Base-by-base conservation (phyloP, 2,329 filamentous ascomycete genomes). In the Neonectria sp. region DNA sequence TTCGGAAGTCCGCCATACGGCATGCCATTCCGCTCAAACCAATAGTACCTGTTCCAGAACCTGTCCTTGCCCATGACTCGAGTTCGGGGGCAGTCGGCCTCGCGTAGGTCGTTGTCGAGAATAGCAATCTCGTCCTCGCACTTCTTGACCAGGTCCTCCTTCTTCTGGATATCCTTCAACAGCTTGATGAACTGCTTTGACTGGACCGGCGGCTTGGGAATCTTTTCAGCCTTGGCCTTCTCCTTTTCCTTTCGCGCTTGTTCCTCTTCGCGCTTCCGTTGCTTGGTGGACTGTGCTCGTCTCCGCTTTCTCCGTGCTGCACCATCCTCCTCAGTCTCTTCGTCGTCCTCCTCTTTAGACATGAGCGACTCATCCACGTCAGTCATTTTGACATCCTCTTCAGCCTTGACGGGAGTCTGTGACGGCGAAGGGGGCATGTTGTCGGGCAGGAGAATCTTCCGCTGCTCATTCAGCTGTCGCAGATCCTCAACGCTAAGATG, bases 1-100 rank as follows among this genome's bases (percentile, higher is more conserved):
- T 89, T 90, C 0, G 95, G 95, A 62, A 98, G 86, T 5, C 96
- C 96, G 35, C 88, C 94, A 76, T 95, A 97, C 0, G 96, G 96
- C 95, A 98, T 98, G 27, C 95, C 96, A 77, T 98, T 99, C 69
- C 95, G 92, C 82, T 99, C 96, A 79, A 98, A 98, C 95, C 96
- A 99, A 85, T 97, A 98, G 82, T 98, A 99, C 60, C 95, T 90
- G 81, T 99, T 98, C 91, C 95, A 97, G 85, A 97, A 99, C 51
- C 96, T 91, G 81, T 99, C 96, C 79, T 96, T 95, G 67, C 96
- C 96, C 29, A 99, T 86, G 21, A 95, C 91, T 69, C 94, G 91
- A 21, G 95, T 97, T 68, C 96, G 92, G 40, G 95, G 94, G 75
- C 95, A 97, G 80, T 98, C 94, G 46, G 95, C 95, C 81, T 98